phyloP scores from a whole-genome alignment of 106 monocot species.

The Agapanthus africanus region DNA sequence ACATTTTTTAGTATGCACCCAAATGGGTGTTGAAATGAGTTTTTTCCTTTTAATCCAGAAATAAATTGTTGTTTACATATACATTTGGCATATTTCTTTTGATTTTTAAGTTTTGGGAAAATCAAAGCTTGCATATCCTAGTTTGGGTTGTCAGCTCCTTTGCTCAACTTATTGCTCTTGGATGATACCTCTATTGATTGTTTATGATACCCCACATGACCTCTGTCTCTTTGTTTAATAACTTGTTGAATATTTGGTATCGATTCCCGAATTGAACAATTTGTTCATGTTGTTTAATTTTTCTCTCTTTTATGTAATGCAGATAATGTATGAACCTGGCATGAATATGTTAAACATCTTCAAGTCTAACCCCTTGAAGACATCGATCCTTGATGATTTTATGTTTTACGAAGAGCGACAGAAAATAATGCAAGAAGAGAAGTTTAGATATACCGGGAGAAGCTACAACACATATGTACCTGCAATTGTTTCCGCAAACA shows the following conservation, averaged over 20 bases:
- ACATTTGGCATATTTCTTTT: not conserved
- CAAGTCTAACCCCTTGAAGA: conserved; percentile 44
- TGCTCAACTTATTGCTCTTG: not conserved
- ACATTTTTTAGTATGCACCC: not conserved
- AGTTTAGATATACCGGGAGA: conserved; percentile 35
- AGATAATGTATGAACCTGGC: conserved; percentile 61
- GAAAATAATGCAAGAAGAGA: conserved; percentile 61
- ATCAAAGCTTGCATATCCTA: not conserved
- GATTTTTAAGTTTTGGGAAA: not conserved
- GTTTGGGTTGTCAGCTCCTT: not conserved
- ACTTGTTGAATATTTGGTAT: not conserved
- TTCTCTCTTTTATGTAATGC: conserved; percentile 16
- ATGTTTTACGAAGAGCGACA: conserved; percentile 68
- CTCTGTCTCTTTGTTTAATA: not conserved
- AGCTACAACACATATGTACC: conserved; percentile 19
- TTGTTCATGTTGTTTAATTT: not conserved
- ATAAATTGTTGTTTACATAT: not conserved
- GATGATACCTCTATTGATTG: not conserved
- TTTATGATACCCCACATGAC: not conserved
- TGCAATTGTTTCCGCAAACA: conserved; percentile 13
- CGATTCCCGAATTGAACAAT: not conserved
- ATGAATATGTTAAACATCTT: conserved; percentile 64
- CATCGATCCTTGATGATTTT: conserved; percentile 79
- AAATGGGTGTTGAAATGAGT: not conserved
- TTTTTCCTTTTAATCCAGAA: not conserved